Base-by-base conservation (phyloP, 805 yeast genomes). In the Isabelozyma rhagii region DNA sequence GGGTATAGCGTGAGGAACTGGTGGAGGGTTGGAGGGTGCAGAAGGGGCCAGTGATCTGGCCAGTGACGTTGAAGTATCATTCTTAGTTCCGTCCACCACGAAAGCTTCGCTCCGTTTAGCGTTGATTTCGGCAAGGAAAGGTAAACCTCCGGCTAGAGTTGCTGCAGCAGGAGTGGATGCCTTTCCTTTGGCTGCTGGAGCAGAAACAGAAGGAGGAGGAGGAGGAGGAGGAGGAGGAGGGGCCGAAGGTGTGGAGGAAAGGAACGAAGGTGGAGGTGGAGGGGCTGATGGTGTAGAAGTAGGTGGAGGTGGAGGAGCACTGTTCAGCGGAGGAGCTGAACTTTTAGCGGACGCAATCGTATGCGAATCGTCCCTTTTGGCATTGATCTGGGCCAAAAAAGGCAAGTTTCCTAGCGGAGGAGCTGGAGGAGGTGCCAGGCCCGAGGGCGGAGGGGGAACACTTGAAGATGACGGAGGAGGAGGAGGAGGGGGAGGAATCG, bases 61-160 rank as follows among this genome's bases (percentile, higher is more conserved):
- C 15, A 57, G 47, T 44, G 55, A 36, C 31, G 54, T 31, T 47
- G 42, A 21, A 46, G 38, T 21, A 47, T 51, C 4, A 48, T 48
- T 6, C 49, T 29, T 38, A 52, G 56, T 21, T 44, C 64, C 77
- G 47, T 76, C 82, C n/a, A 82, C 71, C 13, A 80, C 84, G 58
- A 69, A 60, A 0, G 75, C 51, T 14, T 82, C 82, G 53, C 77
- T 72, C 61, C 86, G 70, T 60, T 77, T 80, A 42, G 77, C 74
- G 51, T 81, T 80, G 44, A 83, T 82, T 51, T 82, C 80, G 0
- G 82, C 82, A 44, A 82, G 69, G 56, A 83, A 82, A 5, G 88
- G 87, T 21, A 82, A 61, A 0, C 74, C 78, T 1, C 81, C 81
- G 28, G 66, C 68, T 4, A 64, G 49, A 7, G 58, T 49, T 43